Evolutionary conservation across 2,329 filamentous ascomycete genomes (phyloP), one percentile per base, ranked within the genome.

Genomic region (Fusarium circinatum): DNA sequence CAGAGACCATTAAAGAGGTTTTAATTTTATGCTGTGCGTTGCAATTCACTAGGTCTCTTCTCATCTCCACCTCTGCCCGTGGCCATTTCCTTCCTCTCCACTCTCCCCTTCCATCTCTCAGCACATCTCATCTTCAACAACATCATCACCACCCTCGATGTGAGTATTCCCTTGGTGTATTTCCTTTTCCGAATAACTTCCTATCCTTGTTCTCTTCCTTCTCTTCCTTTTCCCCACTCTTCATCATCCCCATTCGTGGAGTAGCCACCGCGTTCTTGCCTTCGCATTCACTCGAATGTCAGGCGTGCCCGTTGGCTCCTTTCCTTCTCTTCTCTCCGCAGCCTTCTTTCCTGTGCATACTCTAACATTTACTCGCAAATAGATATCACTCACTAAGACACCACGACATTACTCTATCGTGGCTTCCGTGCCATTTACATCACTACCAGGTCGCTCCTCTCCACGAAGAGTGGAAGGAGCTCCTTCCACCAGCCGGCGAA

Each of bases 401-500:
- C 34, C 14, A 7, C 15, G 7, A 30, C 32, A 7, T 18, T 9
- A 30, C 22, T 52, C 20, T 5, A 24, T 39, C 32, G 24, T 26
- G 18, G 15, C 26, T 73, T 18, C 60, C 26, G 14, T 24, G 30
- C 14, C 14, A 8, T 8, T 30, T n/a, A 34, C 8, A 10, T 42
- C 26, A 30, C 28, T 45, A 26, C 22, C 17, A 38, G 41, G 10
- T 26, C 26, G 32, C 38, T 57, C 39, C 26, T 51, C 22, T 39
- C 47, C 26, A 15, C 20, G 28, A 41, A 64, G 54, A 38, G 45
- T 34, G 45, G 62, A 48, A 65, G 49, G 49, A 30, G 68, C 62
- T 57, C 74, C 65, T 76, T 67, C 73, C 70, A 28, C 14, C n/a
- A n/a, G 17, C 26, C 22, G 41, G 57, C 54, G 44, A 52, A 42